Base-by-base conservation (phyloP, 23 red algal genomes). In the Pyropia haitanensis region DNA sequence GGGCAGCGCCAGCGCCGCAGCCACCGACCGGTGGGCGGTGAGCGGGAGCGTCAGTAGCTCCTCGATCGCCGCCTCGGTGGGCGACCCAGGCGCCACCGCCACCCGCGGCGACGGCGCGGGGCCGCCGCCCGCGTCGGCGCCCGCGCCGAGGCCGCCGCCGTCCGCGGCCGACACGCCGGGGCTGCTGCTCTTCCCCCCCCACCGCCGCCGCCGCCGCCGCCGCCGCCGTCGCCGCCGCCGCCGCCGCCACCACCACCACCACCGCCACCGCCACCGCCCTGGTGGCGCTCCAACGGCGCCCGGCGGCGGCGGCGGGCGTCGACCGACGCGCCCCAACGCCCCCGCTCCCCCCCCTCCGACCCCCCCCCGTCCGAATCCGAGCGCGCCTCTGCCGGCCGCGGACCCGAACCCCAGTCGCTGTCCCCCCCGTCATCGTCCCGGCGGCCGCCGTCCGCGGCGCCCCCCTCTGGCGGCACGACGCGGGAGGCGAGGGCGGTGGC, bases 181-280 rank as follows among this genome's bases (percentile, higher is more conserved):
- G 55, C 55, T 58, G 55, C 18, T 15, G 19, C 55, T 13, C 6
- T 58, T 58, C 4, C 55, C 19, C 3, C 55, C 21, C 3, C 55
- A 14, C 54, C 64, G 31, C 64, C 59, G 62, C 72, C 72, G 39
- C 67, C 33, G 27, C 66, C 79, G 34, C 64, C 68, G 56, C 73
- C 68, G 48, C 18, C 50, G 50, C 50, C 18, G 13, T 53, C 50
- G 60, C 48, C 51, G 76, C 76, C 6, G 63, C 72, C 19, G 22
- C 32, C 25, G 49, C 60, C n/a, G 71, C 68, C 33, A 65, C 21
- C 18, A 88, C 24, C 31, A 88, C 26, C 15, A 54, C 48, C 2
- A 70, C 83, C 22, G 83, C 85, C 26, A 81, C 60, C 19, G 56
- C 56, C 30, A 64, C 65, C 52, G 64, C 72, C 39, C 68, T 89